Evolutionary conservation across 805 yeast genomes (phyloP).

Genomic region (Barnettozyma botsteinii): DNA sequence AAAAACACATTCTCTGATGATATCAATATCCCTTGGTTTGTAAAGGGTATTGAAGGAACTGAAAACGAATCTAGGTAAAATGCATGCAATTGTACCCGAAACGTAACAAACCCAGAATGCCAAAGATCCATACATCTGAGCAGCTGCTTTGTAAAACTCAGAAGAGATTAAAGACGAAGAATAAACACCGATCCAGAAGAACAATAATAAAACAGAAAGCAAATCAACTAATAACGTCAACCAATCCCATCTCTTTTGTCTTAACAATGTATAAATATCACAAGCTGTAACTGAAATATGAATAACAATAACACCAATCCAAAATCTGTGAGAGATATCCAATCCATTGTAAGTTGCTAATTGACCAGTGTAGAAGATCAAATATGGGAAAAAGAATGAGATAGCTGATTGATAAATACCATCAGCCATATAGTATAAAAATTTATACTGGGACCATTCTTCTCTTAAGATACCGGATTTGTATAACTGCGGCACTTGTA

Average conservation of each 20-base stretch:
- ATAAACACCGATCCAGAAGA: conserved; percentile 79
- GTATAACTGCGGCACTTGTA: conserved; percentile 70
- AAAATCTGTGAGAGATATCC: conserved; percentile 61
- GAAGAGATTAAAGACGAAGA: conserved; percentile 43
- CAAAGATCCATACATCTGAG: conserved; percentile 54
- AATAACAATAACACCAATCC: conserved; percentile 62
- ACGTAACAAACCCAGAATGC: conserved; percentile 62
- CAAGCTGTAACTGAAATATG: conserved; percentile 61
- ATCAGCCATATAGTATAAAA: conserved; percentile 69
- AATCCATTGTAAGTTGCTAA: conserved; percentile 48
- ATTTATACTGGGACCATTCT: conserved; percentile 67
- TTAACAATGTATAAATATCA: conserved; percentile 57
- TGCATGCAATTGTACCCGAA: conserved; percentile 53
- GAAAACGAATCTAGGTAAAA: conserved; percentile 60
- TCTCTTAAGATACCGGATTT: conserved; percentile 62
- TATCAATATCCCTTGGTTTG: conserved; percentile 63
- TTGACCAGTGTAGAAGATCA: conserved; percentile 40
- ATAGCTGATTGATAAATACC: conserved; percentile 71
- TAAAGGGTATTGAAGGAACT: conserved; percentile 46
- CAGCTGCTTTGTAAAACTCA: conserved; percentile 63
- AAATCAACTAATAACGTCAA: conserved; percentile 49
- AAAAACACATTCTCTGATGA: conserved; percentile 65
- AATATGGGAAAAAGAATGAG: conserved; percentile 67
- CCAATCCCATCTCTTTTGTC: conserved; percentile 83
- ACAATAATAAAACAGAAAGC: conserved; percentile 54